Percentiles rank a stretch among this genome's conserved stretches.
phyloP scores from a whole-genome alignment of 2,329 filamentous ascomycete species.

The Aspergillus ibericus region DNA sequence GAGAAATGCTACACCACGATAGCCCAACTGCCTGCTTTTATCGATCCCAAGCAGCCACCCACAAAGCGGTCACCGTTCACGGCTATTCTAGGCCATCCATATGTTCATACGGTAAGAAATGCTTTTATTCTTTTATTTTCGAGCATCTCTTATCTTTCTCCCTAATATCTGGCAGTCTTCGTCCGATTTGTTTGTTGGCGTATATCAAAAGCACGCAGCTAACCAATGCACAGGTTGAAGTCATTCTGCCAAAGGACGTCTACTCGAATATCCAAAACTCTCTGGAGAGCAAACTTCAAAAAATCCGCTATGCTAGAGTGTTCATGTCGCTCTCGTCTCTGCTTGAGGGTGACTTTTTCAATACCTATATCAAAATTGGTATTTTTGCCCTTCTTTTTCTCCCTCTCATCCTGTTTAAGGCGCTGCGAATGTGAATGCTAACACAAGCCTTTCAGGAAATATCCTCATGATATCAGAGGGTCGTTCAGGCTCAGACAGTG shows the following conservation, averaged over 20 bases:
- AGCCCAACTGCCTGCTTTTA: slow-evolving; percentile 63
- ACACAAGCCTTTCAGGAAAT: slow-evolving; percentile 57
- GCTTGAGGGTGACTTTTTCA: slow-evolving; percentile 74
- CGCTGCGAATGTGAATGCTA: not conserved
- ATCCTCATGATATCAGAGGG: slow-evolving; percentile 83
- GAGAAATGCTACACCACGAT: slow-evolving; percentile 74
- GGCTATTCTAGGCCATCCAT: slow-evolving; percentile 63
- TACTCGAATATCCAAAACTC: slow-evolving; percentile 57
- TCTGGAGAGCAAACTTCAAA: slow-evolving; percentile 47
- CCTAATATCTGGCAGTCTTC: not conserved
- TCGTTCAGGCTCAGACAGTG: slow-evolving; percentile 66
- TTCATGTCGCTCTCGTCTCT: slow-evolving; percentile 72
- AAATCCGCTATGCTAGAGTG: slow-evolving; percentile 63
- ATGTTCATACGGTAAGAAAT: slow-evolving; percentile 63
- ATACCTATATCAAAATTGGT: slow-evolving; percentile 81
- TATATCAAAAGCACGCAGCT: not conserved
- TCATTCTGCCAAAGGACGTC: slow-evolving; percentile 69
- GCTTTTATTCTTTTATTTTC: not conserved
- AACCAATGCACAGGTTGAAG: slow-evolving; percentile 47
- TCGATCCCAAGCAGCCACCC: slow-evolving; percentile 70
- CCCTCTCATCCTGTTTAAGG: not conserved
- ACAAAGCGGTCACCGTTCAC: slow-evolving; percentile 75
- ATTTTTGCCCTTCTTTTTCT: not conserved
- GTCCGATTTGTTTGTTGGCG: not conserved
- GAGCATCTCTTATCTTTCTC: not conserved